Evolutionary conservation across 75 land plant species (phyloP).

Genomic region (Cunninghamia lanceolata): DNA sequence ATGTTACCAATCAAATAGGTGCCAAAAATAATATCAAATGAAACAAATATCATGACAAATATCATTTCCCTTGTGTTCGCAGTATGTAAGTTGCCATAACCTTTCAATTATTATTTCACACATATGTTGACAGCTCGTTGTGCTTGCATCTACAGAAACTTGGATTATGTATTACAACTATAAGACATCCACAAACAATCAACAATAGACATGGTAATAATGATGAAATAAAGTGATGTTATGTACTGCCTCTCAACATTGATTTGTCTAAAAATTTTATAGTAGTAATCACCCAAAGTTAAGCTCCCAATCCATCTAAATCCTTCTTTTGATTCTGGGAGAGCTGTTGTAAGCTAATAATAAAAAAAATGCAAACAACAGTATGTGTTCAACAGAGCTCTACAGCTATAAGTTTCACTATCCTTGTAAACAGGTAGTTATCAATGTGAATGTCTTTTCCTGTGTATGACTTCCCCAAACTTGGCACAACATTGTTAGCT

Average conservation of each 20-base stretch:
- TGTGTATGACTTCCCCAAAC: no score
- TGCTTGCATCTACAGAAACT: neutral
- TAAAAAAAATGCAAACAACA: constrained; percentile 78
- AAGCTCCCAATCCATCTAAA: constrained; percentile 85
- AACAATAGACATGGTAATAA: constrained; percentile 83
- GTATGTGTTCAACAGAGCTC: constrained; percentile 92
- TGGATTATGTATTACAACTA: neutral
- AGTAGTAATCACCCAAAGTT: constrained; percentile 54
- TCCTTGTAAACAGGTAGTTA: constrained; percentile 73
- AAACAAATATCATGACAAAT: no score
- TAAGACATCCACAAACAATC: constrained; percentile 21
- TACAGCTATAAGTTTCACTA: constrained; percentile 70
- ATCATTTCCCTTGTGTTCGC: no score
- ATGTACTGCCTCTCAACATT: constrained; percentile 51
- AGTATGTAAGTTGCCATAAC: no score
- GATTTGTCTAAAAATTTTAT: constrained; percentile 54
- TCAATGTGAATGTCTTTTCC: no score
- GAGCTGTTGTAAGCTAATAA: constrained; percentile 77
- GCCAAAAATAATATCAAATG: no score
- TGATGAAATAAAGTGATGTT: constrained; percentile 71
- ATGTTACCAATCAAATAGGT: no score
- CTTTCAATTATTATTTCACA: neutral
- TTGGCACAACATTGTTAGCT: no score
- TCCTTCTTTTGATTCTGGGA: constrained; percentile 52
- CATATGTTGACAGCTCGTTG: neutral